Evolutionary conservation across 495 filamentous ascomycete genomes (phyloP).

Genomic region (Friedmanniomyces simplex): DNA sequence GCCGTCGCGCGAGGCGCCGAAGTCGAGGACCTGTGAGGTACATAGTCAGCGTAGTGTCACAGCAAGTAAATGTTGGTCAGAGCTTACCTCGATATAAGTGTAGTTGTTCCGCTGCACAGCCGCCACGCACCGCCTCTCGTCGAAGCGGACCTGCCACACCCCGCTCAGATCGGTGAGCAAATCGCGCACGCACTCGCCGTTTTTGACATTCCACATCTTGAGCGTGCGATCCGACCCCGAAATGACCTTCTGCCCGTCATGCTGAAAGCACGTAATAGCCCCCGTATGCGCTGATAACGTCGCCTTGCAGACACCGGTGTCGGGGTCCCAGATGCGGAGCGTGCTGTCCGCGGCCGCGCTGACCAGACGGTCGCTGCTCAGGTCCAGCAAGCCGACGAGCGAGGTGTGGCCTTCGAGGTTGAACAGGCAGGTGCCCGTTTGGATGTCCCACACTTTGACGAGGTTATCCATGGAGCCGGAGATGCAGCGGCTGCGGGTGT

Average conservation of each 20-base stretch:
- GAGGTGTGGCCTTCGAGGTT: constrained; percentile 92
- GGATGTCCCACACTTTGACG: constrained; percentile 97
- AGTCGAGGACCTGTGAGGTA: constrained; percentile 32
- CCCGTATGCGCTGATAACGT: constrained; percentile 87
- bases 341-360: constrained; percentile 94
- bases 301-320: constrained; percentile 80
- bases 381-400: constrained; percentile 81
- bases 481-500: constrained; percentile 86
- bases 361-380: constrained; percentile 78
- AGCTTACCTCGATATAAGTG: constrained; percentile 89
- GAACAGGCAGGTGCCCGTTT: constrained; percentile 72
- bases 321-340: constrained; percentile 93
- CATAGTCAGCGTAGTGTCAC: not conserved
- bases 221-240: constrained; percentile 89
- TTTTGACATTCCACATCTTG: constrained; percentile 97
- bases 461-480: constrained; percentile 97
- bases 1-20: constrained; percentile 66
- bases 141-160: constrained; percentile 98
- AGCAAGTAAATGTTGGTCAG: not conserved
- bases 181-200: constrained; percentile 85
- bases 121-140: constrained; percentile 88
- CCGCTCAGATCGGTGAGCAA: constrained; percentile 89
- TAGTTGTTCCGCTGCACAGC: constrained; percentile 86
- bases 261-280: constrained; percentile 98
- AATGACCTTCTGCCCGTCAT: constrained; percentile 93